Evolutionary conservation across 768 basidiomycete genomes (phyloP).

Genomic region (Tricholoma bakamatsutake): DNA sequence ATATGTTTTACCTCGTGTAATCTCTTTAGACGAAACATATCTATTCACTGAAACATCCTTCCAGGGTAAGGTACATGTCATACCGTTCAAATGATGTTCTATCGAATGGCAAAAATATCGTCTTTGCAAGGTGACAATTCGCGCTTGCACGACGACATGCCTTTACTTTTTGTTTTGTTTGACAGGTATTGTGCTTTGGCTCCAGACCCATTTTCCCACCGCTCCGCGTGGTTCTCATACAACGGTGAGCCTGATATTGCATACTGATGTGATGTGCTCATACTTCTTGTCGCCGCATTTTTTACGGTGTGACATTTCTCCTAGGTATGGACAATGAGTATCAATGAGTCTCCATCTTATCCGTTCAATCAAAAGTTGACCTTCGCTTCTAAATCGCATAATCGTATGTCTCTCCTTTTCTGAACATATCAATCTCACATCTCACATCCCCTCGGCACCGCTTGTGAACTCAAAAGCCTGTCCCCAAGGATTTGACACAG

Average conservation of each 20-base stretch:
- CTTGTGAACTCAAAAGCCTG: too few species aligned
- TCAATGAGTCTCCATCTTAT: too few species aligned
- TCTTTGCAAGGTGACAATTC: neutral
- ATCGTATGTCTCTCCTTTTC: too few species aligned
- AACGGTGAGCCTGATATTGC: neutral
- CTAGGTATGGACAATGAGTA: neutral
- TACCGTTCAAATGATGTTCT: neutral
- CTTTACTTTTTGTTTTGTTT: neutral
- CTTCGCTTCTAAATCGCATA: too few species aligned
- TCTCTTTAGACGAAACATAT: too few species aligned
- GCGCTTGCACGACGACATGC: neutral
- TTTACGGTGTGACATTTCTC: neutral
- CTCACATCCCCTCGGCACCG: too few species aligned
- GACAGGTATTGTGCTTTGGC: neutral
- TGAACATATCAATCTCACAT: too few species aligned
- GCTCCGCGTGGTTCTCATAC: neutral
- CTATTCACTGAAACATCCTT: neutral
- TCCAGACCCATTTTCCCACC: neutral
- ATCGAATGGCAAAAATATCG: neutral
- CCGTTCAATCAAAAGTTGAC: too few species aligned
- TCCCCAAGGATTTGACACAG: too few species aligned
- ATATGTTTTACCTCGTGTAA: too few species aligned
- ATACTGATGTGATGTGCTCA: neutral
- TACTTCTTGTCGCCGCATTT: neutral
- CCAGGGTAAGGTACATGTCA: neutral